These are phyloP conservation scores for Conticribra guillardii DNA, from an alignment of 108 stramenopile species.

Conservation along the genomic window DNA sequence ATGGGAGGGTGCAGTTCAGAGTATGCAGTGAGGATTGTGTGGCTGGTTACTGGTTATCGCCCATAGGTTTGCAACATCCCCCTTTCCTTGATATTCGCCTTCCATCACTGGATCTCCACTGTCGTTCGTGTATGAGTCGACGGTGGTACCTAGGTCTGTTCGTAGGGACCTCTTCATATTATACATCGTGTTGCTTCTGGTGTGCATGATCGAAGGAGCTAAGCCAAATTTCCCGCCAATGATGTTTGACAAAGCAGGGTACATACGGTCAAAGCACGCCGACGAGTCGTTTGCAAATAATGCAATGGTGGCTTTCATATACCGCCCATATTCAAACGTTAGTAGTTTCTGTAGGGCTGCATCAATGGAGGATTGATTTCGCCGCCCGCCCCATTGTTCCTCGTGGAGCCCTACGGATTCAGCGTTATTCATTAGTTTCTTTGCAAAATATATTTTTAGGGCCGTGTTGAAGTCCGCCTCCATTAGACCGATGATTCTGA, in stretches of 20 bases:
- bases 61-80: conserved; percentile 15
- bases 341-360: conserved; percentile 19
- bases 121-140: background rate
- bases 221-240: background rate
- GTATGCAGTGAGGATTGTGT: too few relatives aligned
- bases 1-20: too few relatives aligned
- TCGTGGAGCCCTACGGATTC: conserved; percentile 1
- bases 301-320: too few relatives aligned
- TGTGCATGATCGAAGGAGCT: background rate
- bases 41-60: too few relatives aligned
- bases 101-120: background rate
- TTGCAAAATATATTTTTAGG: too few relatives aligned
- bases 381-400: background rate
- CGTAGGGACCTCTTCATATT: background rate
- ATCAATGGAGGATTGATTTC: conserved; percentile 10
- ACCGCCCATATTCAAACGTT: conserved; percentile 24
- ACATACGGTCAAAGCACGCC: conserved; percentile 29
- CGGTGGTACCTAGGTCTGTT: conserved; percentile 7
- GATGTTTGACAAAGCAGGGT: background rate
- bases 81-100: conserved; percentile 24
- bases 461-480: too few relatives aligned
- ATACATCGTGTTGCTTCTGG: background rate
- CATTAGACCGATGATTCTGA: conserved; percentile 16
- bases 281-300: conserved; percentile 10
- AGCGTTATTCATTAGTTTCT: conserved; percentile 2